phyloP scores from a whole-genome alignment of 129 eudicot species.

The Arctium lappa region DNA sequence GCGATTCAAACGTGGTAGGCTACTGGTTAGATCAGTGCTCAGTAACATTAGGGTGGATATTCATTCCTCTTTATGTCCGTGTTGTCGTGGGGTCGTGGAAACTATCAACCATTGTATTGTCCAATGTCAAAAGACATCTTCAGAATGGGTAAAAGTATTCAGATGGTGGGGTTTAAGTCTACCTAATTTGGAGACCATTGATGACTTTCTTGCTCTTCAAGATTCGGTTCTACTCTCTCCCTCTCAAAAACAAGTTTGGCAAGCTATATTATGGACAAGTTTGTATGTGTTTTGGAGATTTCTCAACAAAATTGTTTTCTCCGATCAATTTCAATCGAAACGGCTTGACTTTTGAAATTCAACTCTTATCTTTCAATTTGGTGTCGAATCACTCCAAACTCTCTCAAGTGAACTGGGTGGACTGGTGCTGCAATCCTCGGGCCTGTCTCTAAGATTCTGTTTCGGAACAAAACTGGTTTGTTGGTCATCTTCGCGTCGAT shows the following conservation, averaged over 20 bases:
- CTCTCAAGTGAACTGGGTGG: no score
- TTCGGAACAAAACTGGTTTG: no score
- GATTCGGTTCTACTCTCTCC: neutral
- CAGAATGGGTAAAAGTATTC: neutral
- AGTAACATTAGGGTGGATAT: neutral
- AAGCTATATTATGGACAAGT: neutral
- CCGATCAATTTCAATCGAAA: no score
- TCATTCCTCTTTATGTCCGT: neutral
- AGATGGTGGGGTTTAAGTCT: neutral
- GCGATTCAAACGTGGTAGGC: no score
- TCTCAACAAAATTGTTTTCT: no score
- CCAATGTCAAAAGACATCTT: neutral
- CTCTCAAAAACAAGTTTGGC: neutral
- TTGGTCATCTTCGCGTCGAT: no score
- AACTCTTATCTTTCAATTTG: no score
- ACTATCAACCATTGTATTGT: neutral
- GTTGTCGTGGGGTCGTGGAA: neutral
- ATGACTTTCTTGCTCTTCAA: neutral
- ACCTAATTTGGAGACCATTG: neutral
- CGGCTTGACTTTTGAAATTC: no score
- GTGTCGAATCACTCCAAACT: no score
- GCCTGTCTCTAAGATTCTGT: no score
- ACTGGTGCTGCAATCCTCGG: no score
- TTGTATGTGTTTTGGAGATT: no score
- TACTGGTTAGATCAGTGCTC: neutral